Percentiles rank a stretch among this genome's conserved stretches.
These are phyloP conservation scores for Trichoderma aggressivum DNA, from an alignment of 2,329 filamentous ascomycete genomes.

Conservation along the genomic window DNA sequence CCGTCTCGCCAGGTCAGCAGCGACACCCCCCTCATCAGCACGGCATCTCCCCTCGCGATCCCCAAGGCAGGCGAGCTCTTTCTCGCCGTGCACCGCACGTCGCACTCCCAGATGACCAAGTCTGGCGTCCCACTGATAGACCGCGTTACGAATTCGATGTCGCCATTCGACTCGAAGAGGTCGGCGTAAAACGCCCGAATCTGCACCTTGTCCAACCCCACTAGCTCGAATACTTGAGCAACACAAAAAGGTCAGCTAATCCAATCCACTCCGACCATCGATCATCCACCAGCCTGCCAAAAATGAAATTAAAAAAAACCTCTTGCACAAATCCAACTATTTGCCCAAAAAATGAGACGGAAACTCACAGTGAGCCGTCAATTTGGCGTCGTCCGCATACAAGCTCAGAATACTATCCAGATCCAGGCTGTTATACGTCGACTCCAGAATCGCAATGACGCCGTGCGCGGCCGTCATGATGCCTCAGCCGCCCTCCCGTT, in stretches of 20 bases:
- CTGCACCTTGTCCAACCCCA: background rate
- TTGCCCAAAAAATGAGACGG: background rate
- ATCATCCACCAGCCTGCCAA: background rate
- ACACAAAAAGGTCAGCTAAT: background rate
- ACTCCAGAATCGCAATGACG: constrained; percentile 12
- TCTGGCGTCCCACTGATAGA: constrained; percentile 1
- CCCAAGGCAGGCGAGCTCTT: background rate
- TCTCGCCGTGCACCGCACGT: background rate
- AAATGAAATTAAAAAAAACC: too few relatives aligned
- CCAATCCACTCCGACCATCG: background rate
- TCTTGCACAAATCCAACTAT: background rate
- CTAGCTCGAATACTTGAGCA: background rate
- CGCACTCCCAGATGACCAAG: constrained; percentile 4
- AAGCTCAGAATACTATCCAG: constrained; percentile 5
- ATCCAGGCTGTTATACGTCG: constrained; percentile 11
- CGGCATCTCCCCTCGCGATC: background rate
- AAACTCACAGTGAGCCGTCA: constrained; percentile 6
- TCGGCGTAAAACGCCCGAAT: constrained; percentile 10
- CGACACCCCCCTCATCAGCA: constrained; percentile 10
- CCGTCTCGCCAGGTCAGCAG: constrained; percentile 7
- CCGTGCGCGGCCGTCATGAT: constrained; percentile 7
- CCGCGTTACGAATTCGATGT: constrained; percentile 1
- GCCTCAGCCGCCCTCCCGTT: background rate
- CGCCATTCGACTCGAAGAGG: background rate
- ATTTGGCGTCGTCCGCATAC: constrained; percentile 12